Conservation (phyloP, 257 asterid genomes). For the Nicotiana paniculata region DNA sequence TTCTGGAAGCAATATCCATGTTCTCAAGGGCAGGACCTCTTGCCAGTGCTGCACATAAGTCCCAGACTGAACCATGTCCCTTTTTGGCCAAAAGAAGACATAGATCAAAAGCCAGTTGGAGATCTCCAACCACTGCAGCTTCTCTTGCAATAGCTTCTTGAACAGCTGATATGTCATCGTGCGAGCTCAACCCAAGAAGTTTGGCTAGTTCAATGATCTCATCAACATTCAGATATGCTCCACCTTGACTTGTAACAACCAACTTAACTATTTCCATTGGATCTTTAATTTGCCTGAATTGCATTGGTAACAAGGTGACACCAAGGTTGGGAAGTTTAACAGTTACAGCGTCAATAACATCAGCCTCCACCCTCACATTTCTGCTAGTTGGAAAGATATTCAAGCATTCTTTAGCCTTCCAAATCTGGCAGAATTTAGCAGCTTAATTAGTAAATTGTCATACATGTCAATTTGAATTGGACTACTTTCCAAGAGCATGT, state of each 20-base stretch:
- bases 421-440: slow-evolving; percentile 44
- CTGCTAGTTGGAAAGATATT: slow-evolving; percentile 81
- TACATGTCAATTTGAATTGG: neutral
- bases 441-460: slow-evolving; percentile 8
- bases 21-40: slow-evolving; percentile 89
- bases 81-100: slow-evolving; percentile 84
- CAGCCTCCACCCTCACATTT: slow-evolving; percentile 79
- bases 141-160: slow-evolving; percentile 99
- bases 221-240: slow-evolving; percentile 89
- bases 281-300: slow-evolving; percentile 91
- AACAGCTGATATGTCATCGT: slow-evolving; percentile 76
- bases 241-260: slow-evolving; percentile 77
- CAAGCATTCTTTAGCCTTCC: slow-evolving; percentile 99
- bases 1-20: slow-evolving; percentile 74
- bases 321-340: slow-evolving; percentile 94
- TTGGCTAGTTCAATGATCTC: slow-evolving; percentile 89
- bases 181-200: slow-evolving; percentile 89
- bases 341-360: slow-evolving; percentile 81
- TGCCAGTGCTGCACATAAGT: slow-evolving; percentile 95
- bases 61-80: slow-evolving; percentile 98
- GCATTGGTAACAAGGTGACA: slow-evolving; percentile 89
- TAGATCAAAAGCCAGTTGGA: slow-evolving; percentile 94
- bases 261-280: slow-evolving; percentile 86
- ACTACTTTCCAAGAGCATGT: neutral
- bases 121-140: slow-evolving; percentile 96